These are phyloP conservation scores for Trifolium pratense DNA, from an alignment of 306 rosid genomes.

Conservation along the genomic window DNA sequence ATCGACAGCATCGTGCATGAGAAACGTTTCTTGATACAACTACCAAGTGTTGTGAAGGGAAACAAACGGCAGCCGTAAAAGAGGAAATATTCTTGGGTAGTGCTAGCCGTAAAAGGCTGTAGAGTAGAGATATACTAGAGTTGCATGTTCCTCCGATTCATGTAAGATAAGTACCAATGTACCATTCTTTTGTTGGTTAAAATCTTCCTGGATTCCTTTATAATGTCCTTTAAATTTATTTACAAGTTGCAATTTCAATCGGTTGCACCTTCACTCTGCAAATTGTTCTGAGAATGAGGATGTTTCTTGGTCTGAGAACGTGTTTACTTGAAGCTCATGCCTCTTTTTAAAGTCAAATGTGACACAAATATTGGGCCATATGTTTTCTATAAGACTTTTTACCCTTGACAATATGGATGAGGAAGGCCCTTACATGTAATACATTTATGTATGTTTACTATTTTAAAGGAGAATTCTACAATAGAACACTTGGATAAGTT, in stretches of 20 bases:
- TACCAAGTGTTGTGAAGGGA: constrained; percentile 33
- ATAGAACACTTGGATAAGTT: background rate
- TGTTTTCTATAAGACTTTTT: background rate
- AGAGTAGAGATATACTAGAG: constrained; percentile 39
- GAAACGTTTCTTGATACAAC: constrained; percentile 36
- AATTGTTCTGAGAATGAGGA: no score
- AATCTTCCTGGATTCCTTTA: constrained; percentile 45
- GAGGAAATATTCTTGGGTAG: constrained; percentile 43
- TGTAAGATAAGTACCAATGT: constrained; percentile 39
- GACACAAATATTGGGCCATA: background rate
- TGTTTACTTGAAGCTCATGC: background rate
- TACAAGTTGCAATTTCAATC: constrained; percentile 3
- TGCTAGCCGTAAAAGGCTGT: constrained; percentile 38
- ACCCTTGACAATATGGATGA: background rate
- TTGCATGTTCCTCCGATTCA: constrained; percentile 35
- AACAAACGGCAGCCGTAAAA: constrained; percentile 20
- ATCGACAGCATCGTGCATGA: background rate
- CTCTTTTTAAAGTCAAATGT: background rate
- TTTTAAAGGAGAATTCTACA: no score
- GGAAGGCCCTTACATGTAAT: background rate
- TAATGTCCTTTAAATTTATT: constrained; percentile 34
- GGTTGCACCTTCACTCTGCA: background rate
- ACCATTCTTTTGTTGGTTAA: constrained; percentile 63
- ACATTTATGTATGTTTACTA: no score
- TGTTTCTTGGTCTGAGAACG: constrained; percentile 18